These are phyloP conservation scores for Fraxinus floribunda DNA, from an alignment of 305 asterid species.

Conservation along the genomic window DNA sequence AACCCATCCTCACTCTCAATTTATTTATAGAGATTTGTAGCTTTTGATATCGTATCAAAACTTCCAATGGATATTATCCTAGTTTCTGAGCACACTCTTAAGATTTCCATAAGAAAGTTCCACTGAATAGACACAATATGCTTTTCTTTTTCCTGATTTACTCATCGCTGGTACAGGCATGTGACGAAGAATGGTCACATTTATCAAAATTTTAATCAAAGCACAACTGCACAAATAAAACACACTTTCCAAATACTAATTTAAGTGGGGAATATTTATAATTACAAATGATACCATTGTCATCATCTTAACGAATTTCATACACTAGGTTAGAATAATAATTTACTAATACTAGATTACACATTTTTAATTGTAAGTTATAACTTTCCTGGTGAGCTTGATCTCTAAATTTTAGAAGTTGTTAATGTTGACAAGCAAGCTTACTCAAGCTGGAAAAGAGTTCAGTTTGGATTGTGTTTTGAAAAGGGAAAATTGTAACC, in stretches of 20 bases:
- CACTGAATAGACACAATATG: background rate
- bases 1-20: background rate
- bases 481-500: background rate
- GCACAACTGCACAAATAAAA: background rate
- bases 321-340: background rate
- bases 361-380: background rate
- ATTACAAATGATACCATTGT: background rate
- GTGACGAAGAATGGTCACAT: background rate
- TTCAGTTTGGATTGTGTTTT: background rate
- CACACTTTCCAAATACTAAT: background rate
- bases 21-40: background rate
- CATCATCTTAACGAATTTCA: background rate
- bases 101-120: background rate
- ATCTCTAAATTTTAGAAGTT: background rate
- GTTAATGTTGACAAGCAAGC: background rate
- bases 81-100: background rate
- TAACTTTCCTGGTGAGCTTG: background rate
- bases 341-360: background rate
- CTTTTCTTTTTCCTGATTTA: background rate
- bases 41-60: background rate
- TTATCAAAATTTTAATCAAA: background rate
- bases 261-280: background rate
- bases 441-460: background rate
- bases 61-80: background rate
- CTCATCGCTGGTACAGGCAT: background rate